phyloP scores from a whole-genome alignment of 495 filamentous ascomycete species.

The Astrothelium macrocarpum region DNA sequence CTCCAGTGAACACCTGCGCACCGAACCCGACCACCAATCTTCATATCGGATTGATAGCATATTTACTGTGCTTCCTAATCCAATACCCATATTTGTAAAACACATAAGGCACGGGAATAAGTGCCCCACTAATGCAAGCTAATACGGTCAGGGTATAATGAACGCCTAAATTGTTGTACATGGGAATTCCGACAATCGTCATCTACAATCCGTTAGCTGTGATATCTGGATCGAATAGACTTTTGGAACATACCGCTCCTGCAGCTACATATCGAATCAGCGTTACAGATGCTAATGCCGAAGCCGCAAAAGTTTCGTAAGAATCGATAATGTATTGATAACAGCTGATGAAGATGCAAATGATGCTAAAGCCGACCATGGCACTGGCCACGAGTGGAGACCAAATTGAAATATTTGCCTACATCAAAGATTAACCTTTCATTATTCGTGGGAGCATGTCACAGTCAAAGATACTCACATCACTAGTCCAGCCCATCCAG shows the following conservation, averaged over 20 bases:
- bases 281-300: constrained; percentile 24
- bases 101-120: constrained; percentile 46
- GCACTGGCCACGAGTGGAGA: constrained; percentile 41
- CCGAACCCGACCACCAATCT: too few species aligned
- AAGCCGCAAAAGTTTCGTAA: constrained; percentile 26
- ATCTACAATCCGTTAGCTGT: constrained; percentile 14
- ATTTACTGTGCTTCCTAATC: constrained; percentile 40
- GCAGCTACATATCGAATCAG: constrained; percentile 27
- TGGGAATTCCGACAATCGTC: constrained; percentile 38
- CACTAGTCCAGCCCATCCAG: constrained; percentile 53
- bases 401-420: constrained; percentile 43
- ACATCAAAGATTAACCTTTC: constrained; percentile 7
- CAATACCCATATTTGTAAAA: constrained; percentile 42
- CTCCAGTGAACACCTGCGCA: too few species aligned
- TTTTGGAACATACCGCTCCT: constrained; percentile 19
- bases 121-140: constrained; percentile 39
- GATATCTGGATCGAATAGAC: not conserved
- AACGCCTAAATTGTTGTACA: constrained; percentile 46
- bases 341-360: constrained; percentile 35
- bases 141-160: constrained; percentile 50
- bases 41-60: constrained; percentile 25
- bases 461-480: constrained; percentile 12
- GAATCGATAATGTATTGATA: constrained; percentile 31
- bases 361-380: constrained; percentile 44
- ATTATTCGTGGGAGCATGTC: not conserved